Conservation (phyloP, 768 basidiomycete genomes). For the Trichaptum fuscoviolaceum region DNA sequence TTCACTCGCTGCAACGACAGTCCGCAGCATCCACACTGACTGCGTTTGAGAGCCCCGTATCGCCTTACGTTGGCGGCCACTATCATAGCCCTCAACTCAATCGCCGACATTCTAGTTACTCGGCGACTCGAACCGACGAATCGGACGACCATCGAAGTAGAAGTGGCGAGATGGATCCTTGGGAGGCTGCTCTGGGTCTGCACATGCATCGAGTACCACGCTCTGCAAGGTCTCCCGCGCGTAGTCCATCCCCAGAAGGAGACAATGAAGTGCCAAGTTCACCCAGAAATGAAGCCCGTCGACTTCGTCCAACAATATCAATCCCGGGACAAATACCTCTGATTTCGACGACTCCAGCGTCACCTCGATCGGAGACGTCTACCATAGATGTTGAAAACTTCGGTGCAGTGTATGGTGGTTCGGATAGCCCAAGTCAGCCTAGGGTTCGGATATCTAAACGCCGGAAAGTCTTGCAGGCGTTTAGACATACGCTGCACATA, state of each 20-base stretch:
- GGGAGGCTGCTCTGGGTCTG: slow-evolving; percentile 45
- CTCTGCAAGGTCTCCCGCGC: slow-evolving; percentile 4
- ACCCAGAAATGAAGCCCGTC: background rate
- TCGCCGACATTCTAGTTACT: background rate
- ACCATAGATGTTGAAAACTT: slow-evolving; percentile 20
- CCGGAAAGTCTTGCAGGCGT: slow-evolving; percentile 29
- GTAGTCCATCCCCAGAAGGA: background rate
- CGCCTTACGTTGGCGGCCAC: slow-evolving; percentile 73
- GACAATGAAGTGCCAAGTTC: background rate
- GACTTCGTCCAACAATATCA: slow-evolving; percentile 12
- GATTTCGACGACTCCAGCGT: slow-evolving; percentile 51
- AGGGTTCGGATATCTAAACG: slow-evolving; percentile 36
- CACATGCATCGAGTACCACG: slow-evolving; percentile 28
- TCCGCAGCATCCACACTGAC: slow-evolving; percentile 53
- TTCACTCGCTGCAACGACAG: slow-evolving; percentile 71
- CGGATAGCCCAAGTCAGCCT: slow-evolving; percentile 34
- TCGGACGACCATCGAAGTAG: background rate
- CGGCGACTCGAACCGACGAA: background rate
- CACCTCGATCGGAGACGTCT: slow-evolving; percentile 24
- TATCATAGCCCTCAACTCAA: slow-evolving; percentile 33
- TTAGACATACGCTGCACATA: slow-evolving; percentile 46
- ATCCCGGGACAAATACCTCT: slow-evolving; percentile 37
- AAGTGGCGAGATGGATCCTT: slow-evolving; percentile 28
- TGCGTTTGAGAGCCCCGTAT: slow-evolving; percentile 60
- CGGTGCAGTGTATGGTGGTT: slow-evolving; percentile 31